Conservation (phyloP, 345 rosid genomes). For the Citrus trifoliata region DNA sequence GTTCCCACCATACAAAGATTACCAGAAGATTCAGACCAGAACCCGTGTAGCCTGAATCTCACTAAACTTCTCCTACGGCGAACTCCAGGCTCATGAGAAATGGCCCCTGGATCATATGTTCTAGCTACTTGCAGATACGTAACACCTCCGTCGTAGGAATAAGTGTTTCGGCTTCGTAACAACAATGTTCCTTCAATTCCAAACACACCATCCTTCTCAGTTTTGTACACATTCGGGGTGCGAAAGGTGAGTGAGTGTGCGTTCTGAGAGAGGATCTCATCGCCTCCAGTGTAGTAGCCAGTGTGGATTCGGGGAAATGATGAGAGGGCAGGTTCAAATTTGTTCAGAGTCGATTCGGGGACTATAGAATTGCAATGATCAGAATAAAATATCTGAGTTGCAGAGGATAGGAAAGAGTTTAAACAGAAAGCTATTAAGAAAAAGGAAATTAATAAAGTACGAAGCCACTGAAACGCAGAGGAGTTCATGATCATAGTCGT, state of each 20-base stretch:
- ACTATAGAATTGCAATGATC: conserved; percentile 27
- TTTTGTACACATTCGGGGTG: not conserved
- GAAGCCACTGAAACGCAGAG: not conserved
- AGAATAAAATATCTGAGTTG: conserved; percentile 13
- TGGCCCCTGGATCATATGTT: not conserved
- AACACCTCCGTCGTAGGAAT: not conserved
- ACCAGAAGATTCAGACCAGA: conserved; percentile 41
- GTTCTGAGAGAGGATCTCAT: not conserved
- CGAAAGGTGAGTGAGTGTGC: conserved; percentile 10
- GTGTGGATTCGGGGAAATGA: not conserved
- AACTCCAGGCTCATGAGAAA: not conserved
- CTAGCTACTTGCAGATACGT: not conserved
- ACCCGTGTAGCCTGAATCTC: conserved; percentile 36
- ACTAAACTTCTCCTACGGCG: not conserved
- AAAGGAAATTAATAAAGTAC: not conserved
- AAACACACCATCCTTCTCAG: conserved; percentile 15
- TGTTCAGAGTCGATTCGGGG: conserved; percentile 17
- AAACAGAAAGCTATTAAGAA: not conserved
- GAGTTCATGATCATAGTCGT: not conserved
- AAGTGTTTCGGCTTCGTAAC: not conserved
- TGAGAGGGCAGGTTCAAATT: not conserved
- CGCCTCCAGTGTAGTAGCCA: conserved; percentile 22
- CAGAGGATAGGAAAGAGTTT: conserved; percentile 1
- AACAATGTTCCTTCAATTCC: conserved; percentile 18
- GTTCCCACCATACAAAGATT: conserved; percentile 57